Evolutionary conservation across 1,284 basidiomycete species (phyloP).

Genomic region (Apiotrichum porosum): DNA sequence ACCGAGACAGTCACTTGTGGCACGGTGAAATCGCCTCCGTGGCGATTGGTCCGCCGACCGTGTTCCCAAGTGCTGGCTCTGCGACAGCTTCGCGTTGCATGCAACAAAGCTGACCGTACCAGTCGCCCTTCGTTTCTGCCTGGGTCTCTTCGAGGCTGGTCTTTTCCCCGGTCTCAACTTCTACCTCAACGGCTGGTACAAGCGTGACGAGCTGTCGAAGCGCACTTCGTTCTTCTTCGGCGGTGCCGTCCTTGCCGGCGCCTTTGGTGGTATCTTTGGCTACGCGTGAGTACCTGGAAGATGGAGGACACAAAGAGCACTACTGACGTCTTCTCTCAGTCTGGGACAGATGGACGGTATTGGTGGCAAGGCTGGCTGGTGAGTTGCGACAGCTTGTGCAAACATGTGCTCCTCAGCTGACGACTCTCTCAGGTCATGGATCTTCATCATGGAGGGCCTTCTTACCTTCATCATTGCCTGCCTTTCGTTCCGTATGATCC

Average conservation of each 20-base stretch:
- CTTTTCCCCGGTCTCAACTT: conserved; percentile 49
- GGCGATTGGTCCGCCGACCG: no score
- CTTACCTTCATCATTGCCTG: conserved; percentile 43
- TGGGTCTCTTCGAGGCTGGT: conserved; percentile 46
- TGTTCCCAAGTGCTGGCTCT: no score
- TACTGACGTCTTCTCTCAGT: conserved; percentile 10
- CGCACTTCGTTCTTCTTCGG: conserved; percentile 51
- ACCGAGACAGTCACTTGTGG: no score
- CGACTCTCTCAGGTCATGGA: conserved; percentile 36
- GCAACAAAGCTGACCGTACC: no score
- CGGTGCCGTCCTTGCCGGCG: conserved; percentile 50
- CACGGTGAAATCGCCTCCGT: no score
- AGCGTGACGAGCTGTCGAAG: conserved; percentile 43
- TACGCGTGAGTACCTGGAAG: conserved; percentile 14
- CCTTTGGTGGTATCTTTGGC: conserved; percentile 48
- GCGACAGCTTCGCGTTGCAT: no score
- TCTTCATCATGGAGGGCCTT: conserved; percentile 51
- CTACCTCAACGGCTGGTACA: conserved; percentile 50
- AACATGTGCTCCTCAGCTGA: no score
- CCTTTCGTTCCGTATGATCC: conserved; percentile 45
- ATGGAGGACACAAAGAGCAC: not conserved
- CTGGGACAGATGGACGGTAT: conserved; percentile 33
- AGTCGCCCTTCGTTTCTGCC: conserved; percentile 46
- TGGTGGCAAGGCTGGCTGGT: conserved; percentile 49
- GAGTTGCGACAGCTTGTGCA: no score